Conservation (phyloP, 495 filamentous ascomycete species). For the Talaromyces wortmannii region DNA sequence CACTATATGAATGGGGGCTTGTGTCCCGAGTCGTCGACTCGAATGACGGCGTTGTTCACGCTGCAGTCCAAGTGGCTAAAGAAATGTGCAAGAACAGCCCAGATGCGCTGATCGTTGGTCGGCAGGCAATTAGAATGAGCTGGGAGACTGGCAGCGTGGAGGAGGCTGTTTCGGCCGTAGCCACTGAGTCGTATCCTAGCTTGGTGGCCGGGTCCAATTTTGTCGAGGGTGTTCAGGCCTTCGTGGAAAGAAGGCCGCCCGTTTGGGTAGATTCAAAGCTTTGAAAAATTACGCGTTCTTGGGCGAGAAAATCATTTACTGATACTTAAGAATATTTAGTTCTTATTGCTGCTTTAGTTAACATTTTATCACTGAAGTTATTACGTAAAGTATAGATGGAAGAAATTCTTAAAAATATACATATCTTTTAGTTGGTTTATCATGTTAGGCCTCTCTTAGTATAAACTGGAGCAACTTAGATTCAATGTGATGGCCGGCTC, state of each 20-base stretch:
- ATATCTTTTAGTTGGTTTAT: too few species aligned
- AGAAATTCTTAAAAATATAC: too few species aligned
- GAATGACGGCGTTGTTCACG: constrained; percentile 28
- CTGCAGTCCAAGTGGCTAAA: constrained; percentile 45
- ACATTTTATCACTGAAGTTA: too few species aligned
- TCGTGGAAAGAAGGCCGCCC: constrained; percentile 71
- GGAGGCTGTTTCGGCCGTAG: constrained; percentile 51
- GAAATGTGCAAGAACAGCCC: constrained; percentile 54
- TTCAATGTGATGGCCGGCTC: too few species aligned
- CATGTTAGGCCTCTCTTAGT: too few species aligned
- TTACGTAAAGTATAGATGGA: too few species aligned
- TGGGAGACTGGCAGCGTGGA: constrained; percentile 63
- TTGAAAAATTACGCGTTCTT: constrained; percentile 21
- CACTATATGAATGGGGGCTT: constrained; percentile 63
- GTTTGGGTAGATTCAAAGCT: constrained; percentile 70
- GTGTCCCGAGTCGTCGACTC: constrained; percentile 58
- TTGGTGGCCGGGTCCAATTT: constrained; percentile 68
- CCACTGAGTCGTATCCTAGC: constrained; percentile 49
- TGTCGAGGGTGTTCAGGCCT: constrained; percentile 68
- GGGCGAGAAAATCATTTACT: not conserved
- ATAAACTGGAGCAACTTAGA: too few species aligned
- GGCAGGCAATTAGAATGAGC: constrained; percentile 57
- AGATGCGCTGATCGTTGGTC: constrained; percentile 60
- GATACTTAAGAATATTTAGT: not conserved
- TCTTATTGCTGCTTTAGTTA: too few species aligned